A percentile compares a stretch with the other conserved stretches of the same genome.
Conservation (phyloP, 192 early-diverging fungal species). For the Rhizoclosmatium sp. region DNA sequence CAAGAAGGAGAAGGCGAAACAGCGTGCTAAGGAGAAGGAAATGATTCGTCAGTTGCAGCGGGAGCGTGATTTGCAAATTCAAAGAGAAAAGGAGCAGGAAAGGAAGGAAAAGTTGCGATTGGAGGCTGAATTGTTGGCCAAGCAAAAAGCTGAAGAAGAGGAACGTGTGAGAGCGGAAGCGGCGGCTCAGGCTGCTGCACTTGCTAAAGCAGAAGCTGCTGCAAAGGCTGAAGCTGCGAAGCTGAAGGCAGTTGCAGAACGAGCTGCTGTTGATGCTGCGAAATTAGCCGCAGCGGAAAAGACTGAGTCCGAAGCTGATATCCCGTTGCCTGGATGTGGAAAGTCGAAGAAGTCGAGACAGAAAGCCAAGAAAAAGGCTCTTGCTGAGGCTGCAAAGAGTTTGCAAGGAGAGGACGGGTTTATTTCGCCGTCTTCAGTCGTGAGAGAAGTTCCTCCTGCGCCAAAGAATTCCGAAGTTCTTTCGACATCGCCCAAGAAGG, state of each 20-base stretch:
- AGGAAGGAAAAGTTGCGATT: conserved; percentile 3
- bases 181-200: background rate
- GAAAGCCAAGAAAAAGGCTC: conserved; percentile 18
- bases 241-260: background rate
- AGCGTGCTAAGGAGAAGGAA: conserved; percentile 29
- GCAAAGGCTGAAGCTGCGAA: background rate
- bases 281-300: background rate
- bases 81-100: conserved; percentile 10
- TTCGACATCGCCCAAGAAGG: no score
- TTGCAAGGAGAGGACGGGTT: background rate
- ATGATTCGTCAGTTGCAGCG: conserved; percentile 24
- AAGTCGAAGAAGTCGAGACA: conserved; percentile 28
- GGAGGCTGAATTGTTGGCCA: background rate
- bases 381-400: conserved; percentile 3
- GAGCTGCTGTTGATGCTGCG: background rate
- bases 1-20: conserved; percentile 32
- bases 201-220: background rate
- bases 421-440: no score
- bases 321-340: background rate
- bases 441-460: no score
- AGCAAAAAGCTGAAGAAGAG: background rate
- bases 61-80: conserved; percentile 15
- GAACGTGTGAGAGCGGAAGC: background rate
- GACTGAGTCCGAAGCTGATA: background rate
- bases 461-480: no score